A percentile compares a stretch with the other conserved stretches of the same genome.
Conservation (phyloP, 1,284 basidiomycete genomes). For the Trichosporon sp. region DNA sequence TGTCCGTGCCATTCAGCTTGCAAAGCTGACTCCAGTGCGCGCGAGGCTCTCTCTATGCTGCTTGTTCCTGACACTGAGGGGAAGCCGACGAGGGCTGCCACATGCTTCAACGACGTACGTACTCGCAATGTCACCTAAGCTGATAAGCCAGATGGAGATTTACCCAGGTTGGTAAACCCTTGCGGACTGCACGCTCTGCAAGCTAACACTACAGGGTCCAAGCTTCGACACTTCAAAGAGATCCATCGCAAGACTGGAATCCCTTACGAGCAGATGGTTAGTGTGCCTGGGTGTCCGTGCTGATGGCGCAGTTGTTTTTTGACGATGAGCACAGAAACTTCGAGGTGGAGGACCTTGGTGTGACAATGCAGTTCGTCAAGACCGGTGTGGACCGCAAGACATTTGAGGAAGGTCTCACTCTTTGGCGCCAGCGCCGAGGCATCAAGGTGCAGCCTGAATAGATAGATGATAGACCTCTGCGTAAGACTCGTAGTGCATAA, state of each 20-base stretch:
- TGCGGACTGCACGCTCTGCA: not conserved
- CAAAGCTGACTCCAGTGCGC: slow-evolving; percentile 62
- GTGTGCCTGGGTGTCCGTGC: slow-evolving; percentile 46
- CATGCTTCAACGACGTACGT: slow-evolving; percentile 67
- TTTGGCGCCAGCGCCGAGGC: slow-evolving; percentile 43
- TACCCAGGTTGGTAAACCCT: slow-evolving; percentile 65
- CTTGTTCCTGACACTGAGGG: slow-evolving; percentile 63
- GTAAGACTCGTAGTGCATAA: slow-evolving; percentile 16
- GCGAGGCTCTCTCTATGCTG: slow-evolving; percentile 71
- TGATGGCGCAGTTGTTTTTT: slow-evolving; percentile 67
- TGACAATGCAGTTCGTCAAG: slow-evolving; percentile 64
- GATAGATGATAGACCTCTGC: not conserved
- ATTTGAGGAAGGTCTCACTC: slow-evolving; percentile 40
- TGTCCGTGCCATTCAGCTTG: slow-evolving; percentile 61
- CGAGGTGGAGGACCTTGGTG: slow-evolving; percentile 72
- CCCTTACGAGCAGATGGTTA: slow-evolving; percentile 79
- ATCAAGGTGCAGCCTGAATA: slow-evolving; percentile 23
- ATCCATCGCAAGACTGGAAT: slow-evolving; percentile 76
- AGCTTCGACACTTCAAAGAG: slow-evolving; percentile 75
- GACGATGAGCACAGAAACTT: slow-evolving; percentile 77
- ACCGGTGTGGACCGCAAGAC: slow-evolving; percentile 43
- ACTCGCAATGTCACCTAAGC: not conserved
- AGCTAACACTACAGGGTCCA: slow-evolving; percentile 63
- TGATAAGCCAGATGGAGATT: slow-evolving; percentile 66
- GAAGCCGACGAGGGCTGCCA: slow-evolving; percentile 62